Conservation (phyloP, 495 filamentous ascomycete species). For the Lentithecium fluviatile region DNA sequence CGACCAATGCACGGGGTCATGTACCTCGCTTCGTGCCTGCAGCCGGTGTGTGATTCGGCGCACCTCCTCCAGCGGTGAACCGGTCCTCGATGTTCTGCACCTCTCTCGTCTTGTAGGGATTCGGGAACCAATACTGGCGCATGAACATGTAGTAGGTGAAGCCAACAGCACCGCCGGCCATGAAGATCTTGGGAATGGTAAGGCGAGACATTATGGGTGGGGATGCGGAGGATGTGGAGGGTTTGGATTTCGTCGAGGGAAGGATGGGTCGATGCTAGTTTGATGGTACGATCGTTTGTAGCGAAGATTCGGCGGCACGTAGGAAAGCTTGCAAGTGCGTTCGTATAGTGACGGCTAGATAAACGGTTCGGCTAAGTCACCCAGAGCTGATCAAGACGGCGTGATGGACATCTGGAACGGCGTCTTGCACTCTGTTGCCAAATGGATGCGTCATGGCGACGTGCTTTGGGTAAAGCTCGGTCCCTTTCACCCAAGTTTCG, state of each 20-base stretch:
- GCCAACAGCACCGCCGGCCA: constrained; percentile 35
- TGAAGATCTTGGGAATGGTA: constrained; percentile 36
- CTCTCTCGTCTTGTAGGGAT: constrained; percentile 36
- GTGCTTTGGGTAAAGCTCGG: constrained; percentile 7
- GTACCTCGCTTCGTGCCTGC: constrained; percentile 35
- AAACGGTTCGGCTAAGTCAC: not conserved
- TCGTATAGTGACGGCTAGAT: not conserved
- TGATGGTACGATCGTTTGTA: not conserved
- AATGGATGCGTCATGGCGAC: constrained; percentile 21
- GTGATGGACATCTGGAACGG: too few species aligned
- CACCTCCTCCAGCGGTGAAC: constrained; percentile 35
- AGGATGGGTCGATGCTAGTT: not conserved
- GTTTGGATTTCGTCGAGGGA: not conserved
- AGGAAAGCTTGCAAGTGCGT: too few species aligned
- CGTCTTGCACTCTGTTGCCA: not conserved
- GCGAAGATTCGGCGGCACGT: not conserved
- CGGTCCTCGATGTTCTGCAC: constrained; percentile 37
- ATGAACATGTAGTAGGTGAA: constrained; percentile 31
- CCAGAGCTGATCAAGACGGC: not conserved
- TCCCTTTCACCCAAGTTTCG: not conserved
- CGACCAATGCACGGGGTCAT: not conserved
- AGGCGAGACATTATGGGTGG: constrained; percentile 6
- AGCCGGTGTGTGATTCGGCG: constrained; percentile 34
- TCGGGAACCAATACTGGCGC: constrained; percentile 33
- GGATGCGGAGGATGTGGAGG: too few species aligned